phyloP scores from a whole-genome alignment of 208 protist species.

The Acanthamoeba culbertsoni region DNA sequence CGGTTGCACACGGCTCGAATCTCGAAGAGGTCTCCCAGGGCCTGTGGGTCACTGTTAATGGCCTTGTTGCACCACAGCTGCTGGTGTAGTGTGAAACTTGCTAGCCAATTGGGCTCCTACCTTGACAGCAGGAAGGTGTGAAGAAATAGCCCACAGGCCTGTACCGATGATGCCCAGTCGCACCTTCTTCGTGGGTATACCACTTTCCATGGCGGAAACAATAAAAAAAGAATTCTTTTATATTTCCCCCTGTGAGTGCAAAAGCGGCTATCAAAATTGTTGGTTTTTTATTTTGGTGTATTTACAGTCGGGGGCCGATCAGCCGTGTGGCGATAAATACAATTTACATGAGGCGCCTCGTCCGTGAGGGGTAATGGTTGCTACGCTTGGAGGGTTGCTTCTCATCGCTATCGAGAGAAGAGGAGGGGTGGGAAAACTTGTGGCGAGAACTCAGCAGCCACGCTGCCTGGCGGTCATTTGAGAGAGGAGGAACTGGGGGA shows the following conservation, averaged over 20 bases:
- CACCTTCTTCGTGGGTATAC: no score
- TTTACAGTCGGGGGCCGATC: no score
- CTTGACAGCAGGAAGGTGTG: neutral
- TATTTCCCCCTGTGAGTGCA: no score
- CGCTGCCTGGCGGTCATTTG: neutral
- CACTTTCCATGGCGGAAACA: no score
- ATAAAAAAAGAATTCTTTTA: no score
- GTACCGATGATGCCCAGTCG: conserved; percentile 28
- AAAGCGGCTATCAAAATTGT: no score
- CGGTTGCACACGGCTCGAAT: conserved; percentile 14
- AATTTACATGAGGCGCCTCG: no score
- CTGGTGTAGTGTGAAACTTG: neutral
- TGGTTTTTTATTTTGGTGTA: no score
- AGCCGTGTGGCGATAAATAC: no score
- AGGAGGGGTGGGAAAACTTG: neutral
- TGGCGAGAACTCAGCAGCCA: neutral
- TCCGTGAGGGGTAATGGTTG: neutral
- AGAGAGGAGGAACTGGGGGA: conserved; percentile 21
- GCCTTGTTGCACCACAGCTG: neutral
- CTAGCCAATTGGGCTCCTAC: neutral
- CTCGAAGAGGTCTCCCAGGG: neutral
- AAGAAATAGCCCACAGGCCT: neutral
- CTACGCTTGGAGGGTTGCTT: neutral
- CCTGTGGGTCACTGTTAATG: neutral
- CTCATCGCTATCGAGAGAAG: neutral